Conservation (phyloP, 176 grass and related monocot genomes). For the Carex scoparia region DNA sequence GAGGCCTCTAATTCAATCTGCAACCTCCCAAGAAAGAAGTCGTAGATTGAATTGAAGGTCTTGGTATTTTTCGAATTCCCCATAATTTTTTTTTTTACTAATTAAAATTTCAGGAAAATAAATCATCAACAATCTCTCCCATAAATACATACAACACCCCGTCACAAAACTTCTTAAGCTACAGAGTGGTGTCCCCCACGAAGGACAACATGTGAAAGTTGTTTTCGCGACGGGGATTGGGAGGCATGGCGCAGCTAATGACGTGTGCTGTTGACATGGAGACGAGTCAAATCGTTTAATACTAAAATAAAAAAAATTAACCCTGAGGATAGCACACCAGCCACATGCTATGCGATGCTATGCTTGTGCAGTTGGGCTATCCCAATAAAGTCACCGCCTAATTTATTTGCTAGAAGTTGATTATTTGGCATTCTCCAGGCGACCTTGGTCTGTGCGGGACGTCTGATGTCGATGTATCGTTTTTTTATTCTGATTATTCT, state of each 20-base stretch:
- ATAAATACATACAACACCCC: too few relatives aligned
- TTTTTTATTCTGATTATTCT: not conserved
- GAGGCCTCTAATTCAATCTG: too few relatives aligned
- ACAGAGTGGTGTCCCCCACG: not conserved
- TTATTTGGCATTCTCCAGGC: not conserved
- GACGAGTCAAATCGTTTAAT: not conserved
- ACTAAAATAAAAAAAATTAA: not conserved
- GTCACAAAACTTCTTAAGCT: not conserved
- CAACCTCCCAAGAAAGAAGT: too few relatives aligned
- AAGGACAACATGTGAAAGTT: slow-evolving; percentile 21
- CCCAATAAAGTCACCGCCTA: slow-evolving; percentile 19
- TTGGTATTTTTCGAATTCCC: too few relatives aligned
- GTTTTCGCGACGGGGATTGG: not conserved
- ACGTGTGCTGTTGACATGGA: slow-evolving; percentile 14
- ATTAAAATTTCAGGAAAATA: too few relatives aligned
- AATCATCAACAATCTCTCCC: not conserved
- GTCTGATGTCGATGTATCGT: not conserved
- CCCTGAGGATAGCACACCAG: not conserved
- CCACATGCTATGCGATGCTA: not conserved
- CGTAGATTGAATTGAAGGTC: too few relatives aligned
- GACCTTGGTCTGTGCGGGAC: slow-evolving; percentile 21
- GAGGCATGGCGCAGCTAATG: slow-evolving; percentile 1
- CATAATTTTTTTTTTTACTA: too few relatives aligned
- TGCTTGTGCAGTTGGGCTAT: not conserved
- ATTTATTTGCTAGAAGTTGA: slow-evolving; percentile 15